Percentiles rank a stretch among this genome's conserved stretches.
Evolutionary conservation across 169 alveolate genomes (phyloP).

Genomic region (Plasmodium adleri): DNA sequence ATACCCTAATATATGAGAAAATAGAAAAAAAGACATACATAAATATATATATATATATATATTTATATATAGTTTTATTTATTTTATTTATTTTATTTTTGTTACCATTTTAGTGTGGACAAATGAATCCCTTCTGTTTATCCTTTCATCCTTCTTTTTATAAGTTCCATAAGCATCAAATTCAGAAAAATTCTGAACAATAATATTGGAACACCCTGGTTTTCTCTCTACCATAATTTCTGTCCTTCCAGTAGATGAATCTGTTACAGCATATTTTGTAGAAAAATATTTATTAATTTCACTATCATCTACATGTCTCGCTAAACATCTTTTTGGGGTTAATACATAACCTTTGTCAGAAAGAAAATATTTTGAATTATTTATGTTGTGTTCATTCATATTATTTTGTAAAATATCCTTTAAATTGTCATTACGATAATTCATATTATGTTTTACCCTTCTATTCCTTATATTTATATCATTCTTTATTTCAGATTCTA

Average conservation of each 20-base stretch:
- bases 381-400: conserved; percentile 8
- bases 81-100: conserved; percentile 3
- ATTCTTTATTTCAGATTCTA: conserved; percentile 44
- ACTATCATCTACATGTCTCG: conserved; percentile 71
- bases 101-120: conserved; percentile 73
- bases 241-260: conserved; percentile 58
- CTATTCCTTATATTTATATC: conserved; percentile 31
- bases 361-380: conserved; percentile 32
- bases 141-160: conserved; percentile 40
- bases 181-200: conserved; percentile 71
- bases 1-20: conserved; percentile 26
- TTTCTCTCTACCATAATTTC: conserved; percentile 76
- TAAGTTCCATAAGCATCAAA: conserved; percentile 73
- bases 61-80: neutral
- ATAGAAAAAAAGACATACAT: neutral
- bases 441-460: conserved; percentile 33
- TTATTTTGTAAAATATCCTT: conserved; percentile 63
- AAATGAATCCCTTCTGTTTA: conserved; percentile 39
- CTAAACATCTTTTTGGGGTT: conserved; percentile 54
- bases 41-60: conserved; percentile 4
- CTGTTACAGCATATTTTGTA: conserved; percentile 71
- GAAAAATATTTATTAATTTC: conserved; percentile 74
- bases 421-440: conserved; percentile 20
- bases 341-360: conserved; percentile 69
- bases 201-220: conserved; percentile 69